phyloP scores from a whole-genome alignment of 257 asterid species.

The Solanum piurae region DNA sequence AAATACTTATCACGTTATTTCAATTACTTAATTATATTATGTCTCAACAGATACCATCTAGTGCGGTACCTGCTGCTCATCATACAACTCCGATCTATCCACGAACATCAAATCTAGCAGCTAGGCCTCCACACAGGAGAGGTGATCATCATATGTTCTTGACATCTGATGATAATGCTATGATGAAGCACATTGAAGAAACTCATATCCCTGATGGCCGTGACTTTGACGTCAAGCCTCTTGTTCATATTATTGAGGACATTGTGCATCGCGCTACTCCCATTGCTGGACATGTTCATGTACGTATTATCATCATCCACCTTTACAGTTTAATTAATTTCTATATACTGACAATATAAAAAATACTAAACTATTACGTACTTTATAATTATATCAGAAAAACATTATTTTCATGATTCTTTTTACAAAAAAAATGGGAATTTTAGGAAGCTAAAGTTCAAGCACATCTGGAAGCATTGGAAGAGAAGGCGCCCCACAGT shows the following conservation, averaged over 20 bases:
- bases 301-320: background rate
- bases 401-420: background rate
- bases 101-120: background rate
- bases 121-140: slow-evolving; percentile 12
- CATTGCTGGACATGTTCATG: background rate
- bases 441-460: slow-evolving; percentile 17
- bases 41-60: background rate
- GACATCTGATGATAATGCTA: slow-evolving; percentile 39
- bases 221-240: slow-evolving; percentile 42
- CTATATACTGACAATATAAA: background rate
- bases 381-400: background rate
- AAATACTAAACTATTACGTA: background rate
- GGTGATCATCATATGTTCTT: slow-evolving; percentile 31
- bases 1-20: background rate
- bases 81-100: background rate
- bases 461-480: slow-evolving; percentile 17
- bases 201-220: slow-evolving; percentile 48
- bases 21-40: background rate
- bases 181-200: slow-evolving; percentile 37
- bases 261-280: slow-evolving; percentile 39
- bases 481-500: slow-evolving; percentile 17
- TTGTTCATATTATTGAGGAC: slow-evolving; percentile 46
- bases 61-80: background rate
- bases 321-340: background rate
- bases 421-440: background rate